Evolutionary conservation across 768 basidiomycete genomes (phyloP).

Genomic region (Austroboletus eburneus): DNA sequence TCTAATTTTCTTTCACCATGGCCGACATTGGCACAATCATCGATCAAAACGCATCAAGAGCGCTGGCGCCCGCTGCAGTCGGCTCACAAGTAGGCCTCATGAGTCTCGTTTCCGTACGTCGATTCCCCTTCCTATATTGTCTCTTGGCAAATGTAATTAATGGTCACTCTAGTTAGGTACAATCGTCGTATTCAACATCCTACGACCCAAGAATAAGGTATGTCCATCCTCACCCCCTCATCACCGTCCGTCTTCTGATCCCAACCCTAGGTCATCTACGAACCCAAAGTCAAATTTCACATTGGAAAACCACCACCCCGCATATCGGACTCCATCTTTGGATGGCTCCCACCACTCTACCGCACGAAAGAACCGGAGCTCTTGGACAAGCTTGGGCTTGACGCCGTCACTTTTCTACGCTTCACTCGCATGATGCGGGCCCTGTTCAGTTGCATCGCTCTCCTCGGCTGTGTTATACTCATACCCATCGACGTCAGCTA

Average conservation of each 20-base stretch:
- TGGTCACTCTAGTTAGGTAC: constrained; percentile 49
- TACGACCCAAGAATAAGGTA: constrained; percentile 90
- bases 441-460: constrained; percentile 61
- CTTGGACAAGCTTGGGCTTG: constrained; percentile 83
- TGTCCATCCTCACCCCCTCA: constrained; percentile 6
- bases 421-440: constrained; percentile 83
- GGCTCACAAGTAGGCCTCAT: constrained; percentile 75
- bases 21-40: constrained; percentile 31
- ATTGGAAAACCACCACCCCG: constrained; percentile 74
- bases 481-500: constrained; percentile 85
- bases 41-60: constrained; percentile 39
- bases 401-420: constrained; percentile 89
- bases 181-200: constrained; percentile 71
- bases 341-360: constrained; percentile 87
- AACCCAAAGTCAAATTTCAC: constrained; percentile 92
- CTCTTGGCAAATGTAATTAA: no score
- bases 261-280: constrained; percentile 70
- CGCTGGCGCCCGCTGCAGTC: constrained; percentile 78
- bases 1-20: constrained; percentile 25
- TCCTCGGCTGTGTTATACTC: constrained; percentile 66
- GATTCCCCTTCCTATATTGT: no score
- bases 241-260: neutral
- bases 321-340: constrained; percentile 77
- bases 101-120: constrained; percentile 65
- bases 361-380: constrained; percentile 86